Percentiles rank a stretch among this genome's conserved stretches.
Conservation (phyloP, 371 early-diverging fungal species). For the Batkoa obscura region DNA sequence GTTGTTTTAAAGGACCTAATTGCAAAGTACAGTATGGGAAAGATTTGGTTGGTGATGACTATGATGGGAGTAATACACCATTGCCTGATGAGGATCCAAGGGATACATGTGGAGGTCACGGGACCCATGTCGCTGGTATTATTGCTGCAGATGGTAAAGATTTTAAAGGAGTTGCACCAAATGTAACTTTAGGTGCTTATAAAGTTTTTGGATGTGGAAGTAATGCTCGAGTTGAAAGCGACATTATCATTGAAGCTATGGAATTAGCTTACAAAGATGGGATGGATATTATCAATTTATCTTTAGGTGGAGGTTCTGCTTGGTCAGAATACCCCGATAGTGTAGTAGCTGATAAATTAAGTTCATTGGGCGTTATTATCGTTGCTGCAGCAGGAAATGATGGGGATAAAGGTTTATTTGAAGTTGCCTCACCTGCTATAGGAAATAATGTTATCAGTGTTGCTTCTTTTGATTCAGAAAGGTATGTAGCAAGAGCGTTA, state of each 20-base stretch:
- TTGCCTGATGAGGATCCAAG: constrained; percentile 26
- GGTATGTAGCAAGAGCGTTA: constrained; percentile 12
- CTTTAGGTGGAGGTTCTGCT: constrained; percentile 33
- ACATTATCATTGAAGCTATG: constrained; percentile 41
- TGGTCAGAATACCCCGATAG: constrained; percentile 23
- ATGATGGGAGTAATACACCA: constrained; percentile 7
- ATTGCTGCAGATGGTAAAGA: constrained; percentile 22
- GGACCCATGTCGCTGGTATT: constrained; percentile 43
- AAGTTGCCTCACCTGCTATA: constrained; percentile 38
- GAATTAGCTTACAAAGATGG: constrained; percentile 31
- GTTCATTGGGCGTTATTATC: constrained; percentile 18
- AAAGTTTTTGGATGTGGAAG: constrained; percentile 34
- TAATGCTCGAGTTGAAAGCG: constrained; percentile 22
- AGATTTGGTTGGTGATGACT: constrained; percentile 21
- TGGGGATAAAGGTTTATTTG: constrained; percentile 38
- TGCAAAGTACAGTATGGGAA: constrained; percentile 19
- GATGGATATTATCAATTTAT: constrained; percentile 42
- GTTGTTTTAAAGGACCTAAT: constrained; percentile 24
- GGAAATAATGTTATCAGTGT: constrained; percentile 35
- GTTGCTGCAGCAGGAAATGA: constrained; percentile 49
- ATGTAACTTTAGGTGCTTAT: constrained; percentile 32
- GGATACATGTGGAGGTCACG: constrained; percentile 28
- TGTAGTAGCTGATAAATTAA: constrained; percentile 18
- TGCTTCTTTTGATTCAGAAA: constrained; percentile 47
- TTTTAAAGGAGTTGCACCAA: constrained; percentile 39